Conservation (phyloP, 345 rosid species). For the Erysimum cheiranthoides region DNA sequence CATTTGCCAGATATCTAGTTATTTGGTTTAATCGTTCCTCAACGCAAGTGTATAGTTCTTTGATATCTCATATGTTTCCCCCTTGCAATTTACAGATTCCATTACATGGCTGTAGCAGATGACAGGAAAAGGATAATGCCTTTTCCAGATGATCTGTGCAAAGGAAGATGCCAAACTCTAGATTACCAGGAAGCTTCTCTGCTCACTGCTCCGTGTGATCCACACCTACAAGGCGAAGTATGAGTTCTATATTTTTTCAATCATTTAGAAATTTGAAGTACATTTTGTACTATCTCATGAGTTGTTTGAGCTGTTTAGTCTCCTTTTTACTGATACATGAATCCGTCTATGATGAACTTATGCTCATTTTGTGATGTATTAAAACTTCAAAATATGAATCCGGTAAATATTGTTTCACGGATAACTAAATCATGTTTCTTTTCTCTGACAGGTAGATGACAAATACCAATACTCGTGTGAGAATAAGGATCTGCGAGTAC, state of each 20-base stretch:
- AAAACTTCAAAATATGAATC: background rate
- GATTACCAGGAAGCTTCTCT: slow-evolving; percentile 86
- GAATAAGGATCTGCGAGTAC: slow-evolving; percentile 77
- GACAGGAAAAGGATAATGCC: slow-evolving; percentile 92
- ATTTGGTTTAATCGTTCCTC: background rate
- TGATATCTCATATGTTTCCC: slow-evolving; percentile 27
- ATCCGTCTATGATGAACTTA: slow-evolving; percentile 1
- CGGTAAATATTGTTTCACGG: background rate
- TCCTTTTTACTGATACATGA: slow-evolving; percentile 1
- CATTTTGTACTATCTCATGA: slow-evolving; percentile 2
- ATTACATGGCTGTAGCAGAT: slow-evolving; percentile 90
- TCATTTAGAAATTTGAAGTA: slow-evolving; percentile 1
- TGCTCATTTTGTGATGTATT: slow-evolving; percentile 3
- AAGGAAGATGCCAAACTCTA: slow-evolving; percentile 72
- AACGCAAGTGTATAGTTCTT: slow-evolving; percentile 13
- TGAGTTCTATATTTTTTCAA: slow-evolving; percentile 10
- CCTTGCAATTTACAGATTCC: slow-evolving; percentile 62
- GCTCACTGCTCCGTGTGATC: slow-evolving; percentile 73
- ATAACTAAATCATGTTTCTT: slow-evolving; percentile 19
- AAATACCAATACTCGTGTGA: slow-evolving; percentile 93
- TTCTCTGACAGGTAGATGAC: slow-evolving; percentile 80
- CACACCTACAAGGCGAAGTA: slow-evolving; percentile 73
- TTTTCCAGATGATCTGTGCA: slow-evolving; percentile 77
- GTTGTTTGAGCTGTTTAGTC: slow-evolving; percentile 8
- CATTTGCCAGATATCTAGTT: slow-evolving; percentile 3